These are phyloP conservation scores for Colletotrichum chrysophilum DNA, from an alignment of 2,329 filamentous ascomycete species.

Conservation along the genomic window DNA sequence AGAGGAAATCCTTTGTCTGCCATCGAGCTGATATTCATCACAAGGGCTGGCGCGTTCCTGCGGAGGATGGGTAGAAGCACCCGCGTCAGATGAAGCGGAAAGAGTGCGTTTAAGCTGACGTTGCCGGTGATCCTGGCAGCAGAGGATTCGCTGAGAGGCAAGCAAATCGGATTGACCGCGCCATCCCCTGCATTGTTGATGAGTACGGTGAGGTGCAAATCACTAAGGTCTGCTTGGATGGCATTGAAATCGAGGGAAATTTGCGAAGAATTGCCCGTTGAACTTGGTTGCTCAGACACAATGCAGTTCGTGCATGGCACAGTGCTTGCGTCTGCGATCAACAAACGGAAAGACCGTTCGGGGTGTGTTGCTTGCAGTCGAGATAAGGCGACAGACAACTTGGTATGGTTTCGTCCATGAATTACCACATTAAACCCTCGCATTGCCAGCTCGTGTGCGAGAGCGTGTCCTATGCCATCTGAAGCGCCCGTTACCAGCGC, in stretches of 20 bases:
- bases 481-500: not conserved
- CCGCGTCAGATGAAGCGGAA: not conserved
- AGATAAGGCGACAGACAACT: not conserved
- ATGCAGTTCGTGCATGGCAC: not conserved
- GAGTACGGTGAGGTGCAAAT: not conserved
- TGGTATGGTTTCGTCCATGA: not conserved
- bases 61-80: not conserved
- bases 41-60: not conserved
- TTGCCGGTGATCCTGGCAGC: not conserved
- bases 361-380: not conserved
- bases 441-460: not conserved
- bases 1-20: not conserved
- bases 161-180: not conserved
- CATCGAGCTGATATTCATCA: not conserved
- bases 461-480: not conserved
- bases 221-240: not conserved
- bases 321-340: not conserved
- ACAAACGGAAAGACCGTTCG: not conserved
- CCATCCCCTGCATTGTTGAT: not conserved
- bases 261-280: not conserved
- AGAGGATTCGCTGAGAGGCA: not conserved
- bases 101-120: not conserved
- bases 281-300: not conserved
- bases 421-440: not conserved
- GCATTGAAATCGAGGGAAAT: accelerated